Evolutionary conservation across 2,329 filamentous ascomycete species (phyloP).

Genomic region (Fonsecaea nubica): DNA sequence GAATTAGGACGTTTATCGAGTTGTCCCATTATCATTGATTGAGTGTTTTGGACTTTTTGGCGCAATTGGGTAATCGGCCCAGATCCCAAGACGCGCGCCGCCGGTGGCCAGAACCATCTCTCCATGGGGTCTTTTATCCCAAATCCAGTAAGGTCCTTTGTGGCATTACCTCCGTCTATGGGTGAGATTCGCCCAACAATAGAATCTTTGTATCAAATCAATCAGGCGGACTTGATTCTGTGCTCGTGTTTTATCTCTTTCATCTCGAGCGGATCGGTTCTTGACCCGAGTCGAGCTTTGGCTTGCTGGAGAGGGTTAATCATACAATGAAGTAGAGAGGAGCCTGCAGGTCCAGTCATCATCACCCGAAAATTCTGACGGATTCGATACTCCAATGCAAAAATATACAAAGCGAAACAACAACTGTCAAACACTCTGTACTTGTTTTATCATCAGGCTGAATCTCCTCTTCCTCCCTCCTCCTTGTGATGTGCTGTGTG

Average conservation of each 20-base stretch:
- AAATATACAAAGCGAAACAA: background rate
- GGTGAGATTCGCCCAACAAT: background rate
- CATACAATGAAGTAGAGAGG: background rate
- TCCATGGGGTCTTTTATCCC: conserved; percentile 6
- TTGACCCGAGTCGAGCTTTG: background rate
- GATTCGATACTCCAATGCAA: background rate
- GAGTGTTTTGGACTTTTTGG: conserved; percentile 18
- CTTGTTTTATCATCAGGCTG: background rate
- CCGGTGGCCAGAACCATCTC: too few species aligned
- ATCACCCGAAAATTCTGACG: background rate
- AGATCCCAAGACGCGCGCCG: background rate
- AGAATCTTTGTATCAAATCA: background rate
- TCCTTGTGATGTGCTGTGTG: background rate
- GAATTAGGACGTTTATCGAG: background rate
- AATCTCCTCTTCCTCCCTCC: too few species aligned
- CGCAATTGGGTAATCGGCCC: conserved; percentile 17
- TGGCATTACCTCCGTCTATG: background rate
- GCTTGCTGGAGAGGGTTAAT: background rate
- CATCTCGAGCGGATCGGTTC: background rate
- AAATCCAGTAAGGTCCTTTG: background rate
- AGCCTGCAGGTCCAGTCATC: background rate
- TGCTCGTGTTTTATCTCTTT: background rate
- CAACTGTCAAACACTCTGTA: background rate
- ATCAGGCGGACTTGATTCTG: background rate
- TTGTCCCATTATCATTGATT: conserved; percentile 7